Evolutionary conservation across 2,329 filamentous ascomycete genomes (phyloP).

Genomic region (Pyrenophora teres): DNA sequence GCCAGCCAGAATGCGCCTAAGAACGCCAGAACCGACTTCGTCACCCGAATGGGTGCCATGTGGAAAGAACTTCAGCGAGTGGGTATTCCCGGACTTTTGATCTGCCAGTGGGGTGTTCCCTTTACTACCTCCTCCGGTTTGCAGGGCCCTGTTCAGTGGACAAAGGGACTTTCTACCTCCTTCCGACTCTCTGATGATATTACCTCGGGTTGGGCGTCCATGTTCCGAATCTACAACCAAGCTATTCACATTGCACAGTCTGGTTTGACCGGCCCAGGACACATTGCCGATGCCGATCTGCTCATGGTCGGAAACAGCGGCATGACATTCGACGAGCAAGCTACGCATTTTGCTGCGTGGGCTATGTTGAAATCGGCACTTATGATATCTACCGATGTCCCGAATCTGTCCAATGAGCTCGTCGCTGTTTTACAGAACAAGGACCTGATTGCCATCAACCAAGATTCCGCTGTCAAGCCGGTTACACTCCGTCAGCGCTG

Average conservation of each 20-base stretch:
- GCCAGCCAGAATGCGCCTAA: slow-evolving; percentile 24
- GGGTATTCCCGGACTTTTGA: slow-evolving; percentile 21
- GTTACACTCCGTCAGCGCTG: slow-evolving; percentile 26
- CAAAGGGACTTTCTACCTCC: slow-evolving; percentile 24
- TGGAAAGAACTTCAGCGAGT: slow-evolving; percentile 28
- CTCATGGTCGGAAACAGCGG: slow-evolving; percentile 24
- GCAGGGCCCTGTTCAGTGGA: slow-evolving; percentile 23
- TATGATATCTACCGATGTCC: slow-evolving; percentile 25
- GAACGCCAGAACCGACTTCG: slow-evolving; percentile 21
- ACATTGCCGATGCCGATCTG: slow-evolving; percentile 27
- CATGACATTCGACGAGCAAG: slow-evolving; percentile 28
- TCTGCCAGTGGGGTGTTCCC: slow-evolving; percentile 26
- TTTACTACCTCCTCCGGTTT: slow-evolving; percentile 18
- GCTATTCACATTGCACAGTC: slow-evolving; percentile 25
- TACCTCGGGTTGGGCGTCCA: slow-evolving; percentile 17
- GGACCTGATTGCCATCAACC: slow-evolving; percentile 26
- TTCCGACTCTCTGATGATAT: slow-evolving; percentile 28
- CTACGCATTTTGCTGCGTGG: slow-evolving; percentile 28
- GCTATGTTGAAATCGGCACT: slow-evolving; percentile 30
- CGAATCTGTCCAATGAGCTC: slow-evolving; percentile 13
- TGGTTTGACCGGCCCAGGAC: slow-evolving; percentile 19
- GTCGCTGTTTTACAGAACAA: slow-evolving; percentile 27
- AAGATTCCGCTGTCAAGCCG: slow-evolving; percentile 27
- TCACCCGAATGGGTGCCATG: slow-evolving; percentile 21
- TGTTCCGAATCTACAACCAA: slow-evolving; percentile 30